Evolutionary conservation across 108 stramenopile genomes (phyloP).

Genomic region (Fistulifera solaris): DNA sequence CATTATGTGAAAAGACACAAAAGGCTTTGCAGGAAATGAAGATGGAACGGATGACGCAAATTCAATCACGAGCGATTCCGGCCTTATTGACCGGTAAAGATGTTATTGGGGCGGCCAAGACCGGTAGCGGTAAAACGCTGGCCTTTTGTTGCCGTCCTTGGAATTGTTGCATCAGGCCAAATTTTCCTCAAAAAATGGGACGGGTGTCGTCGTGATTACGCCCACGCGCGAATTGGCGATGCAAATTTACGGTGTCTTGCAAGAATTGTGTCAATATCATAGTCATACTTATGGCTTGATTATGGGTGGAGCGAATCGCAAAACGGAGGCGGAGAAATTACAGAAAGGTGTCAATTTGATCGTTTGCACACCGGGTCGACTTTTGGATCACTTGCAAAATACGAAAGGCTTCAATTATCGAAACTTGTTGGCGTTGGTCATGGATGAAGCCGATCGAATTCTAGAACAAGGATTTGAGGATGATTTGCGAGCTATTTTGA

Average conservation of each 20-base stretch:
- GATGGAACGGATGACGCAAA: constrained; percentile 16
- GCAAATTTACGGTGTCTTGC: constrained; percentile 98
- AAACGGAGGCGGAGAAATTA: constrained; percentile 94
- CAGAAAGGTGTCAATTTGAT: constrained; percentile 95
- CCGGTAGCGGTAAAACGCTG: constrained; percentile 95
- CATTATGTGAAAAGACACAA: constrained; percentile 85
- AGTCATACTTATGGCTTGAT: constrained; percentile 95
- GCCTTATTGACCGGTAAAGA: constrained; percentile 90
- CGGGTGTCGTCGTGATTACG: constrained; percentile 93
- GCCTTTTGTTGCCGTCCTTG: constrained; percentile 93
- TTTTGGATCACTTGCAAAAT: constrained; percentile 97
- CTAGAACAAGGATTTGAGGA: constrained; percentile 99
- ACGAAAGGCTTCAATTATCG: constrained; percentile 89
- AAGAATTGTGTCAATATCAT: constrained; percentile 48
- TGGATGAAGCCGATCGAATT: constrained; percentile 99
- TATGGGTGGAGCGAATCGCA: constrained; percentile 94
- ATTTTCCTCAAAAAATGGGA: constrained; percentile 88
- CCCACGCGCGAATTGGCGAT: constrained; percentile 97
- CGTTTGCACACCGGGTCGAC: constrained; percentile 95
- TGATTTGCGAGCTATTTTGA: constrained; percentile 94
- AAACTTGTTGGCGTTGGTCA: constrained; percentile 89
- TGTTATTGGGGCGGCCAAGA: constrained; percentile 97
- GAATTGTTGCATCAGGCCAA: constrained; percentile 89
- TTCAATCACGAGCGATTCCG: constrained; percentile 90
- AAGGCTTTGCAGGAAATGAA: constrained; percentile 53